Conservation (phyloP, 2,329 filamentous ascomycete species). For the Fusarium haematococcum region DNA sequence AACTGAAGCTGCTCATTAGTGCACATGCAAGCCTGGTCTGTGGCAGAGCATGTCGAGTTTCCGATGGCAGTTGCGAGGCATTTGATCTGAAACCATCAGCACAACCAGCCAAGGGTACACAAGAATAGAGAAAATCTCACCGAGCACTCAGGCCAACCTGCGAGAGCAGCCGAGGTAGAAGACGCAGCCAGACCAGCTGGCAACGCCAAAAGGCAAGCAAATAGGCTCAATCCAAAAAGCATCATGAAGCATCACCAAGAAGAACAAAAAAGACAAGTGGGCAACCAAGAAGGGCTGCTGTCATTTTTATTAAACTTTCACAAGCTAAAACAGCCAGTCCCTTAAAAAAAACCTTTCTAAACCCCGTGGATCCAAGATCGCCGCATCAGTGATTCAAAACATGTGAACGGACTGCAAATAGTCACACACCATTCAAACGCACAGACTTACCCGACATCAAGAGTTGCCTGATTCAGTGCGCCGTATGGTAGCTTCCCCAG, state of each 20-base stretch:
- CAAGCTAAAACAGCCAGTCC: neutral
- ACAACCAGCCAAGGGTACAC: neutral
- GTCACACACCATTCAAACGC: neutral
- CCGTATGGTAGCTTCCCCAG: neutral
- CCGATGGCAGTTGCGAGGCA: conserved; percentile 43
- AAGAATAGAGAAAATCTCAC: conserved; percentile 32
- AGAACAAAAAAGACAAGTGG: neutral
- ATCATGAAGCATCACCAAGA: neutral
- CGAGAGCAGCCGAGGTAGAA: conserved; percentile 14
- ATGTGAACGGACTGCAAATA: neutral
- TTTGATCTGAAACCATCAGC: conserved; percentile 34
- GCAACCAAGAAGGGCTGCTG: neutral
- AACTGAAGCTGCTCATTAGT: conserved; percentile 42
- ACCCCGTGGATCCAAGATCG: neutral
- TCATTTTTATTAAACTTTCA: neutral
- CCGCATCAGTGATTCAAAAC: neutral
- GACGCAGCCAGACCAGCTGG: conserved; percentile 10
- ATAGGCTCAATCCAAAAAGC: conserved; percentile 8
- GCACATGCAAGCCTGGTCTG: conserved; percentile 49
- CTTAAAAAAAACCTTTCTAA: neutral
- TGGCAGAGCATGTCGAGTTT: conserved; percentile 42
- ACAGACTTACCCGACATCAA: neutral
- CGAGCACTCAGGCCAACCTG: conserved; percentile 47
- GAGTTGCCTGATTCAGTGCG: neutral
- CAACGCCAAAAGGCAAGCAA: conserved; percentile 17